A percentile compares a stretch with the other conserved stretches of the same genome.
Conservation (phyloP, 2,329 filamentous ascomycete genomes). For the Alternaria viburni region DNA sequence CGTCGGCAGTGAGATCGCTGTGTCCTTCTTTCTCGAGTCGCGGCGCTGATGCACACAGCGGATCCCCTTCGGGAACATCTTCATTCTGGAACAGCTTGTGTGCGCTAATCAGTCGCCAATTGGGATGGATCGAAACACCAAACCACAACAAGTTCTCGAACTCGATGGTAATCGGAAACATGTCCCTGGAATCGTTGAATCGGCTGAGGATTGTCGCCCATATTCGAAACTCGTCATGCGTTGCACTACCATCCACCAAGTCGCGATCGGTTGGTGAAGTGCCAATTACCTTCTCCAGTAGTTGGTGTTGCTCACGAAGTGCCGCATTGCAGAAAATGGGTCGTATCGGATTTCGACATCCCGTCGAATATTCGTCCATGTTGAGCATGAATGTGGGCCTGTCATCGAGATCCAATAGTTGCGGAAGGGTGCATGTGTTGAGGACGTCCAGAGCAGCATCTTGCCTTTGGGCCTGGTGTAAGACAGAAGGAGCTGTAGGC, state of each 20-base stretch:
- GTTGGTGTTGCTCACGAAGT: conserved; percentile 33
- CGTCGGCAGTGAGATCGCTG: conserved; percentile 1
- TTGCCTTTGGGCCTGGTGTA: conserved; percentile 5
- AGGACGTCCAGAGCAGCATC: conserved; percentile 28
- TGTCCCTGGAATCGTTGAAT: conserved; percentile 54
- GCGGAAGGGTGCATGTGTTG: conserved; percentile 31
- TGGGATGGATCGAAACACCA: conserved; percentile 34
- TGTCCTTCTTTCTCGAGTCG: neutral
- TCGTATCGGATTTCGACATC: conserved; percentile 17
- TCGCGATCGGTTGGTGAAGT: neutral
- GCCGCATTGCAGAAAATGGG: conserved; percentile 42
- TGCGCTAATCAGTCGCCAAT: conserved; percentile 39
- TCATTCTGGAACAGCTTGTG: conserved; percentile 27
- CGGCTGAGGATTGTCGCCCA: conserved; percentile 54
- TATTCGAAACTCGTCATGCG: conserved; percentile 48
- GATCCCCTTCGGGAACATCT: conserved; percentile 17
- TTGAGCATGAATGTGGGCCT: conserved; percentile 43
- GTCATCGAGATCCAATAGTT: conserved; percentile 41
- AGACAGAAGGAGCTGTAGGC: neutral
- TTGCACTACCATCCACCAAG: conserved; percentile 3
- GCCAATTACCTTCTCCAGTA: conserved; percentile 35
- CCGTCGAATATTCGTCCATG: conserved; percentile 34
- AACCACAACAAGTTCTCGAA: conserved; percentile 40
- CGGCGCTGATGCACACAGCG: conserved; percentile 7
- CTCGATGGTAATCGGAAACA: conserved; percentile 53